Evolutionary conservation across 306 rosid genomes (phyloP).

Genomic region (Inga laurina): DNA sequence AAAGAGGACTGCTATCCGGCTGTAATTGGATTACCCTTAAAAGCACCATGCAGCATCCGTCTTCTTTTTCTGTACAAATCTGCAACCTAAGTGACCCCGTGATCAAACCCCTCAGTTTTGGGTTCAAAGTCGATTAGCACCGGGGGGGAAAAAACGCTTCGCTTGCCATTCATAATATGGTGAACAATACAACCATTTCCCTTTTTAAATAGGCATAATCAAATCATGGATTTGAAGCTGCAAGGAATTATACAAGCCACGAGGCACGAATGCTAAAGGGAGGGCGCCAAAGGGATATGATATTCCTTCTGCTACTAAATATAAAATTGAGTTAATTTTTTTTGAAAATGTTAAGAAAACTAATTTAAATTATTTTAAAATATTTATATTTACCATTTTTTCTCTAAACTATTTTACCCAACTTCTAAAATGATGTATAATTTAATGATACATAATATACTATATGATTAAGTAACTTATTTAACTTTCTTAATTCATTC

Average conservation of each 20-base stretch:
- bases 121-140: background rate
- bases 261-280: background rate
- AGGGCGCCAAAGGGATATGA: background rate
- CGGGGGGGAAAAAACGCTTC: background rate
- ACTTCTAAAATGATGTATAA: too few relatives aligned
- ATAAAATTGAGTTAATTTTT: too few relatives aligned
- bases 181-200: background rate
- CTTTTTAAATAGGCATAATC: background rate
- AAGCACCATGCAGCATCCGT: background rate
- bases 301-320: too few relatives aligned
- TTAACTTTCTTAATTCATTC: too few relatives aligned
- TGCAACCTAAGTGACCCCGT: background rate
- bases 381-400: too few relatives aligned
- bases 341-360: too few relatives aligned
- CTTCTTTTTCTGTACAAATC: background rate
- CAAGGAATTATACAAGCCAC: background rate
- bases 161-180: background rate
- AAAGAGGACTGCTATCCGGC: background rate
- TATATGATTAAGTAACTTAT: too few relatives aligned
- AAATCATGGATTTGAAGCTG: background rate
- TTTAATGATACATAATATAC: too few relatives aligned
- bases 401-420: too few relatives aligned
- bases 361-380: too few relatives aligned
- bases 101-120: background rate
- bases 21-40: background rate